A percentile compares a stretch with the other conserved stretches of the same genome.
Conservation (phyloP, 202 grass and related monocot genomes). For the Cymbopogon flexuosus region DNA sequence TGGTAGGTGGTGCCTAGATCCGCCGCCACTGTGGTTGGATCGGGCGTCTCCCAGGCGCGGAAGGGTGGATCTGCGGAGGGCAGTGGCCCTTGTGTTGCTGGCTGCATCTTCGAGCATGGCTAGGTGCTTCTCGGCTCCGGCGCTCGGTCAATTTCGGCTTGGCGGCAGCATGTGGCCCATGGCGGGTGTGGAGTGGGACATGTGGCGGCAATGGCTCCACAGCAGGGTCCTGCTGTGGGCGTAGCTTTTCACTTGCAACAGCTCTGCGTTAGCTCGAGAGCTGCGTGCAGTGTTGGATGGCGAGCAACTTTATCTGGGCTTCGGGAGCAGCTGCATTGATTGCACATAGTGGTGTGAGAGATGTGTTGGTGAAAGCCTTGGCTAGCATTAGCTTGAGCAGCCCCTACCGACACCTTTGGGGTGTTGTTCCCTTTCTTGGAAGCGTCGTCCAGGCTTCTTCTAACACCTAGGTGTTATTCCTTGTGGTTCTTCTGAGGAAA, state of each 20-base stretch:
- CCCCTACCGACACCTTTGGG: too few species aligned
- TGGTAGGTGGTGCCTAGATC: background rate
- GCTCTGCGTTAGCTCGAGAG: background rate
- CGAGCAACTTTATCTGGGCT: background rate
- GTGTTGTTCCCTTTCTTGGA: background rate
- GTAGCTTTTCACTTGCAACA: background rate
- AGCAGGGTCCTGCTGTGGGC: too few species aligned
- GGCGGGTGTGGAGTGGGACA: too few species aligned
- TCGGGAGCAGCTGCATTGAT: background rate
- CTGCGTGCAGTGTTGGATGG: background rate
- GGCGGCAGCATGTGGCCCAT: background rate
- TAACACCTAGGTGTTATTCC: background rate
- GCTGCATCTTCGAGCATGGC: background rate
- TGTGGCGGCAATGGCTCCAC: too few species aligned
- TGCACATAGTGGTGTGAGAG: background rate
- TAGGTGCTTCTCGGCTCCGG: background rate
- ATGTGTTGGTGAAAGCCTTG: background rate
- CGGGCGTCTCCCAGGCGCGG: background rate
- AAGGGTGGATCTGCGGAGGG: background rate
- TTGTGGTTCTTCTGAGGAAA: too few species aligned
- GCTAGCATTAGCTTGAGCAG: background rate
- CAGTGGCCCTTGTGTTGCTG: background rate
- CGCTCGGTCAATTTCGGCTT: background rate
- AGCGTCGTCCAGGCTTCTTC: background rate
- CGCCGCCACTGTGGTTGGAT: background rate